A percentile compares a stretch with the other conserved stretches of the same genome.
Conservation (phyloP, 106 monocot genomes). For the Dendrobium officinale region DNA sequence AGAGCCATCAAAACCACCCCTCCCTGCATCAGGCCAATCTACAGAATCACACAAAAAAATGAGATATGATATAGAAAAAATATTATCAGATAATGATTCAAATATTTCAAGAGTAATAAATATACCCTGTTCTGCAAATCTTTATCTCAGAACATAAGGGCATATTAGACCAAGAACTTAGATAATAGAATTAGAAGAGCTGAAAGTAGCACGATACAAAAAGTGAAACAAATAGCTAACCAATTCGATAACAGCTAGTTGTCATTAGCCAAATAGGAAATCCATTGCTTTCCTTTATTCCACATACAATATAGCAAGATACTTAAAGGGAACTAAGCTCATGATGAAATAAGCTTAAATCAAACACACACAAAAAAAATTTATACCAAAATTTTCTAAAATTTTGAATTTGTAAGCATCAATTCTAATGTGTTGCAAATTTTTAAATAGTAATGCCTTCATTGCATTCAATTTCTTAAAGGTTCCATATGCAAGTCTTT, state of each 20-base stretch:
- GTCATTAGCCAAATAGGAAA: background rate
- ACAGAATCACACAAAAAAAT: constrained; percentile 3
- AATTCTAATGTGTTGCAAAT: no score
- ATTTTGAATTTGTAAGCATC: no score
- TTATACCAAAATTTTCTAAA: no score
- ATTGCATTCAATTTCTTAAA: no score
- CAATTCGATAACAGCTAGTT: background rate
- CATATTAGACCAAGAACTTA: background rate
- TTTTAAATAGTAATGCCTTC: no score
- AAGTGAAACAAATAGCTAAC: background rate
- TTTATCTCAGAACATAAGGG: background rate
- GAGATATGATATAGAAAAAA: background rate
- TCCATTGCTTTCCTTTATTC: background rate
- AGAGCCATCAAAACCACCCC: constrained; percentile 31
- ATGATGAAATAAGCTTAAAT: no score
- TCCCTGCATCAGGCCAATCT: constrained; percentile 64
- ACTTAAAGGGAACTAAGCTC: no score
- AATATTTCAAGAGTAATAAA: background rate
- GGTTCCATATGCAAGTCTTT: no score
- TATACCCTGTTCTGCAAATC: background rate
- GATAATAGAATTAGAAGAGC: background rate
- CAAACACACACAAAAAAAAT: no score
- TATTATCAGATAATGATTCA: background rate
- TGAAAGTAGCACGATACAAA: background rate
- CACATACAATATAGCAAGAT: no score